Base-by-base conservation (phyloP, 768 basidiomycete species). In the Mycena indigotica region DNA sequence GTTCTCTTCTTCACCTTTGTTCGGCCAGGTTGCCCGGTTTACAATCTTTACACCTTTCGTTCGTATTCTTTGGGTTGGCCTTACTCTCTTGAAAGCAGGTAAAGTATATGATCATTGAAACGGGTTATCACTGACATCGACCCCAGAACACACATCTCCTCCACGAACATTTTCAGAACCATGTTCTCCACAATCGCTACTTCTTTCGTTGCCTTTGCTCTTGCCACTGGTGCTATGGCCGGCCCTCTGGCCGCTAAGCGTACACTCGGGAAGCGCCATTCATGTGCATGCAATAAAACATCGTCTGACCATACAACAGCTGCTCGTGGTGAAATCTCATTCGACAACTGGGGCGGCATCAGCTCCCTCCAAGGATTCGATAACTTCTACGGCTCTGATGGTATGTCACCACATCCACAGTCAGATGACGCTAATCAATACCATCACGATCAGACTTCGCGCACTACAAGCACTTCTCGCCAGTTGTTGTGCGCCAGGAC, bases 401-500 rank as follows among this genome's bases (percentile, higher is more conserved):
- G 46, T 26, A 28, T 13, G 46, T 13, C 5, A n/a, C n/a, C n/a
- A n/a, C n/a, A n/a, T n/a, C n/a, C n/a, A n/a, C n/a, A n/a, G n/a
- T n/a, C n/a, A n/a, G n/a, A n/a, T n/a, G n/a, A n/a, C n/a, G n/a
- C n/a, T n/a, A n/a, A n/a, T n/a, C n/a, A n/a, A n/a, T n/a, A n/a
- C n/a, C n/a, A n/a, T n/a, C n/a, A n/a, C n/a, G n/a, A n/a, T 23
- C 21, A 48, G 79, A 80, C 71, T 81, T 79, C 57, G 72, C 73
- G 62, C 75, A 77, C 61, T 69, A 65, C 50, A 61, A 55, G 40
- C 30, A 70, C 53, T 74, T 69, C 66, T 66, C 64, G 52, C 67
- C 72, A 53, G 65, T 69, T 30, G 62, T 79, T 48, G 69, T 76
- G 3, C 68, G 75, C 49, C 66, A 74, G 46, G 69, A 77, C 60